A percentile compares a stretch with the other conserved stretches of the same genome.
phyloP scores from a whole-genome alignment of 2,329 filamentous ascomycete species.

The Talaromyces atroroseus region DNA sequence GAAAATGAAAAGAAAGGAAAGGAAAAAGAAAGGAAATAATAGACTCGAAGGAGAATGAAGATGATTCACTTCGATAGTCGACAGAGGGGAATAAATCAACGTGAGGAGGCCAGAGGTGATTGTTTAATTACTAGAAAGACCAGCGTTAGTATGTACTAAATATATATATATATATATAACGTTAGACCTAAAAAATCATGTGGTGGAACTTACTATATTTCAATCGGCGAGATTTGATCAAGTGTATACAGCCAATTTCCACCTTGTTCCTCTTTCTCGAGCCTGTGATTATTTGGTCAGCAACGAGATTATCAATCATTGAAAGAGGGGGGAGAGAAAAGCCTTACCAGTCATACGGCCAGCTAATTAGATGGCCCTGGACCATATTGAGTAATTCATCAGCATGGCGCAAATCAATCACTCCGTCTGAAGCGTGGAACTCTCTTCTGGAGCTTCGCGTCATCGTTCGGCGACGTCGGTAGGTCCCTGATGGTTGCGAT shows the following conservation, averaged over 20 bases:
- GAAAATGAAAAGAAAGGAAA: background rate
- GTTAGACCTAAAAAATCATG: too few relatives aligned
- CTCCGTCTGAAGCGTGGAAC: conserved; percentile 60
- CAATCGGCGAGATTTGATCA: conserved; percentile 88
- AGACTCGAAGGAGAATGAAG: background rate
- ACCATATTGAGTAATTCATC: conserved; percentile 75
- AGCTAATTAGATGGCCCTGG: conserved; percentile 83
- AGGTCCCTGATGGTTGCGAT: conserved; percentile 5
- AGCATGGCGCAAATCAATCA: conserved; percentile 68
- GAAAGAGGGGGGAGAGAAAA: background rate
- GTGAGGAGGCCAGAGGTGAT: background rate
- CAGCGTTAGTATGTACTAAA: background rate
- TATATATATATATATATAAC: background rate
- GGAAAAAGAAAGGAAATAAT: background rate
- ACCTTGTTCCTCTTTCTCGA: conserved; percentile 81
- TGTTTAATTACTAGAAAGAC: conserved; percentile 5
- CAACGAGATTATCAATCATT: conserved; percentile 6
- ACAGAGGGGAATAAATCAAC: background rate
- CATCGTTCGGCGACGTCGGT: conserved; percentile 35
- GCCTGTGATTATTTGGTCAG: conserved; percentile 41
- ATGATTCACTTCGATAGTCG: background rate
- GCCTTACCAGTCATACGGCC: conserved; percentile 81
- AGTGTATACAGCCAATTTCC: conserved; percentile 97
- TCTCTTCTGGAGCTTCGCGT: conserved; percentile 44
- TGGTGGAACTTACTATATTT: conserved; percentile 64